Percentiles rank a stretch among this genome's conserved stretches.
phyloP scores from a whole-genome alignment of 257 asterid genomes.

The Solanum pinnatisectum region DNA sequence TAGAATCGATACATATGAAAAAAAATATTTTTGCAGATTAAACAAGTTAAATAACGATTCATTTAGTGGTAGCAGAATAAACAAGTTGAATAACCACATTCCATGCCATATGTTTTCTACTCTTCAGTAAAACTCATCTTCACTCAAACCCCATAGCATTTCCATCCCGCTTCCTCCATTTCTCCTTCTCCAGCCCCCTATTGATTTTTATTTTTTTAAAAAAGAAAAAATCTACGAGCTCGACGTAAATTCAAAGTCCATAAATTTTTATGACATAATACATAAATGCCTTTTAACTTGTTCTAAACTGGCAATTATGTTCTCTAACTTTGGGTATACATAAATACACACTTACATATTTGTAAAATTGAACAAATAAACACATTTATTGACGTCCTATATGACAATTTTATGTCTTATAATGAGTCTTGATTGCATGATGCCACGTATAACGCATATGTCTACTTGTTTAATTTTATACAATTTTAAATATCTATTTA shows the following conservation, averaged over 20 bases:
- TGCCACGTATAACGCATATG: no score
- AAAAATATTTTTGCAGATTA: no score
- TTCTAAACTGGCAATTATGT: no score
- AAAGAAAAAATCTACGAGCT: rapidly evolving
- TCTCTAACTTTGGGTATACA: rapidly evolving
- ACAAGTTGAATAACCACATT: not conserved
- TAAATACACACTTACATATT: rapidly evolving
- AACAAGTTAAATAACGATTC: rapidly evolving
- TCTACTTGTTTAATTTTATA: not conserved
- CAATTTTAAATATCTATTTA: no score
- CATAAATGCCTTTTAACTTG: no score
- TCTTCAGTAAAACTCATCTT: not conserved
- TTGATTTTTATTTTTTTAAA: not conserved
- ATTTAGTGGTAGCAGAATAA: not conserved
- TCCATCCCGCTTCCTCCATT: not conserved
- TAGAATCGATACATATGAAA: rapidly evolving
- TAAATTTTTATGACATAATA: no score
- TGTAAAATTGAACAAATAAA: no score
- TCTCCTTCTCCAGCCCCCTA: not conserved
- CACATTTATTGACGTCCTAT: no score
- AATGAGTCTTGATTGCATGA: no score
- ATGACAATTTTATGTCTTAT: no score
- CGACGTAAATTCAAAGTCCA: not conserved
- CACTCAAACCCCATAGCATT: not conserved
- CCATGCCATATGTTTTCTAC: no score